phyloP scores from a whole-genome alignment of 2,329 filamentous ascomycete species.

The Beauveria varroae region DNA sequence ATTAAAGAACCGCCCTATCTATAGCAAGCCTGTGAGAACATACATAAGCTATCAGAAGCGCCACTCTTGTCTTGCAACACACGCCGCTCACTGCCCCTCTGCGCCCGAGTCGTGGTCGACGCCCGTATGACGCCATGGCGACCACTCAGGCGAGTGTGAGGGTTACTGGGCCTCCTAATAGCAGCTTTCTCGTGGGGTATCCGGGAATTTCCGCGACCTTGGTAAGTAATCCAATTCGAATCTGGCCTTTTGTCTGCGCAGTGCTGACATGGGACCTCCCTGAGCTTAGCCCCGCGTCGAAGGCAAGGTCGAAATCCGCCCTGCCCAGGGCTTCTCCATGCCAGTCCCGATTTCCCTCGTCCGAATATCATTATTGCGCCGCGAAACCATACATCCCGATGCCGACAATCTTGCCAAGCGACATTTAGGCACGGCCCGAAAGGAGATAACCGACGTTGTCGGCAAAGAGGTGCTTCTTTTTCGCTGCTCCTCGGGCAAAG shows the following conservation, averaged over 20 bases:
- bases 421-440: conserved; percentile 79
- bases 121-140: conserved; percentile 46
- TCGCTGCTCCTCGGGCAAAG: conserved; percentile 73
- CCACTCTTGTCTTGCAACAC: background rate
- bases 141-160: conserved; percentile 55
- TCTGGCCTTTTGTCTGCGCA: background rate
- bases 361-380: conserved; percentile 84
- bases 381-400: conserved; percentile 93
- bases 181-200: conserved; percentile 93
- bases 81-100: background rate
- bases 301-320: conserved; percentile 94
- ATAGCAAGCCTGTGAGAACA: background rate
- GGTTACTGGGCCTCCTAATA: conserved; percentile 95
- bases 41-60: background rate
- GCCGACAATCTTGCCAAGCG: conserved; percentile 92
- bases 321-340: conserved; percentile 74
- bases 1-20: background rate
- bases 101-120: conserved; percentile 35
- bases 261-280: conserved; percentile 15
- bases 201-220: conserved; percentile 95
- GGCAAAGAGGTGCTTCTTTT: conserved; percentile 94
- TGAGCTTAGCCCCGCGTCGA: conserved; percentile 79
- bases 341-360: conserved; percentile 89
- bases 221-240: conserved; percentile 50
- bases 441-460: conserved; percentile 86